Base-by-base conservation (phyloP, 164 flowering plant genomes). In the Warburgia ugandensis region DNA sequence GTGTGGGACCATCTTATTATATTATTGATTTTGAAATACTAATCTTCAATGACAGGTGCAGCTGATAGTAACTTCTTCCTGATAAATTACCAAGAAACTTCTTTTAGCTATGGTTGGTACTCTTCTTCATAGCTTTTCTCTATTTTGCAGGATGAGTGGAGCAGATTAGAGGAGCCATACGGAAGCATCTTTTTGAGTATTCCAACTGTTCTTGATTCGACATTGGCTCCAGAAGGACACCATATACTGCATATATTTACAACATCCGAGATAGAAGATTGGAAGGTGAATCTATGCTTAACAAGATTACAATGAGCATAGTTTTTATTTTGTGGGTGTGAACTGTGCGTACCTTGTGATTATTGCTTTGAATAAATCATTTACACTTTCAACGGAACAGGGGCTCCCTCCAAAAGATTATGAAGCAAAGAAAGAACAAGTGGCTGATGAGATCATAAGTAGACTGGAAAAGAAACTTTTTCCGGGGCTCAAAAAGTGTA, bases 161-260 rank as follows among this genome's bases (percentile, higher is more conserved):
- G 60, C 50, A 76, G 67, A 45, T 64, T 88, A 32, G 99, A 92
- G 65, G 68, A 76, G 60, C 80, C 95, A 27, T 86, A 92, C 79
- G 96, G 99, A 42, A 92, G 96, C 65, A 84, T 92, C 56, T 92
- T 92, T 60, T 62, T 92, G 71, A 92, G 99, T 75, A 92, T 92
- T 64, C 96, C 99, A 28, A 92, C 99, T 26, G 60, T 87, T 58
- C 86, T 92, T 52, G 99, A 92, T 72, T 55, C 88, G 45, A 81
- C 95, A 23, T 73, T 92, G 67, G 94, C 99, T 54, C 99, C 96
- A 23, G 68, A 78, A 56, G 92, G 92, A 23, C 76, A 56, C 29
- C 99, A 88, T 65, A 88, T 92, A 67, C 89, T 92, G 63, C 96
- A 88, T 68, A 79, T 92, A 56, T 92, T 92, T 63, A 84, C 95